Conservation (phyloP, 2,329 filamentous ascomycete species). For the Monilinia fructigena region DNA sequence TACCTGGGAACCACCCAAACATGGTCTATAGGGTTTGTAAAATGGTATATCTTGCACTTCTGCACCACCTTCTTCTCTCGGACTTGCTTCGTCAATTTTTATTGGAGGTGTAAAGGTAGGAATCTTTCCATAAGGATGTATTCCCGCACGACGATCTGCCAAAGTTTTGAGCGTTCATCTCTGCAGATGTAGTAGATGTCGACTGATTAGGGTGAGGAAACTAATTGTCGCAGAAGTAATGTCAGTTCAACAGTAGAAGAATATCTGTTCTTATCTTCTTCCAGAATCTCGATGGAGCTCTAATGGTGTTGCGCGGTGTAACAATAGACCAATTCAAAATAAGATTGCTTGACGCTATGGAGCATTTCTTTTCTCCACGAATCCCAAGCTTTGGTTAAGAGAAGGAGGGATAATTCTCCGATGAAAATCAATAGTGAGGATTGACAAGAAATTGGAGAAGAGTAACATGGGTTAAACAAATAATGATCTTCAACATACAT, state of each 20-base stretch:
- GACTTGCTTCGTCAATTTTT: constrained; percentile 16
- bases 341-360: constrained; percentile 2
- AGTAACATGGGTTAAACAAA: not conserved
- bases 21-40: constrained; percentile 22
- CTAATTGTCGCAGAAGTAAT: constrained; percentile 7
- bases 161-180: constrained; percentile 20
- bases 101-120: constrained; percentile 16
- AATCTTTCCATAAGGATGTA: constrained; percentile 1
- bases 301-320: not conserved
- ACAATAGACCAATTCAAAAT: not conserved
- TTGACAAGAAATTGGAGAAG: not conserved
- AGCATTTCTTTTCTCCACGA: not conserved
- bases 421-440: constrained; percentile 4
- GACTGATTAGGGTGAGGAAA: constrained; percentile 22
- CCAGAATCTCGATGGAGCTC: not conserved
- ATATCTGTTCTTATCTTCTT: not conserved
- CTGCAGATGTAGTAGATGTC: constrained; percentile 3
- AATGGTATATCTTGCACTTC: constrained; percentile 34
- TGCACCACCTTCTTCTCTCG: constrained; percentile 28
- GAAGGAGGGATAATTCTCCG: not conserved
- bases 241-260: constrained; percentile 8
- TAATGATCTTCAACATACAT: constrained; percentile 10
- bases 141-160: constrained; percentile 19
- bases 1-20: not conserved
- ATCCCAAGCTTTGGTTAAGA: not conserved